Evolutionary conservation across 768 basidiomycete species (phyloP).

Genomic region (Myochromella boudieri): DNA sequence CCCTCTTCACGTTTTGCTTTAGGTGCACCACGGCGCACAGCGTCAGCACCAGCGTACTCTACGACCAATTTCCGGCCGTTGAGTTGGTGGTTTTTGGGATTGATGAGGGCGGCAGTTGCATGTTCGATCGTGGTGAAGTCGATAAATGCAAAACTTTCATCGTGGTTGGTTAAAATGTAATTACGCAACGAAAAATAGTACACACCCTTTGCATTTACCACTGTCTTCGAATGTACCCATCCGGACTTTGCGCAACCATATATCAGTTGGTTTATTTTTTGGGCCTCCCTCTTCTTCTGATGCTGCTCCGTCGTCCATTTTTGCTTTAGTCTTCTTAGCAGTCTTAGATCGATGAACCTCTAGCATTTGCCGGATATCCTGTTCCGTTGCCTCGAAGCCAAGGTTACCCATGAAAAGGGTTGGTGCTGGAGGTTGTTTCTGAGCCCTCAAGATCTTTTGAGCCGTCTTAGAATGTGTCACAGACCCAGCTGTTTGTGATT

Average conservation of each 20-base stretch:
- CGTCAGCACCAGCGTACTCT: slow-evolving; percentile 87
- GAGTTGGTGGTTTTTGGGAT: slow-evolving; percentile 81
- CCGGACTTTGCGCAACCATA: slow-evolving; percentile 78
- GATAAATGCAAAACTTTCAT: slow-evolving; percentile 83
- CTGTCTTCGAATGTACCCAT: slow-evolving; percentile 97
- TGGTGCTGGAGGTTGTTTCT: slow-evolving; percentile 81
- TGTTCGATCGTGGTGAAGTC: slow-evolving; percentile 82
- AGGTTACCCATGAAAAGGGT: slow-evolving; percentile 95
- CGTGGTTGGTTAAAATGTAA: background rate
- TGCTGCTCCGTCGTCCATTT: slow-evolving; percentile 29
- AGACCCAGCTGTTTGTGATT: slow-evolving; percentile 28
- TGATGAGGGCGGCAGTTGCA: slow-evolving; percentile 80
- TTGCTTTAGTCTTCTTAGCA: slow-evolving; percentile 25
- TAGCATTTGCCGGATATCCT: slow-evolving; percentile 69
- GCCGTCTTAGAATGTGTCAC: slow-evolving; percentile 62
- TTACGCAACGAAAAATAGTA: slow-evolving; percentile 7
- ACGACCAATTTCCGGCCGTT: slow-evolving; percentile 84
- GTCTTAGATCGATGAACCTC: slow-evolving; percentile 57
- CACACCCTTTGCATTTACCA: slow-evolving; percentile 93
- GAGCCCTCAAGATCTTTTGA: slow-evolving; percentile 71
- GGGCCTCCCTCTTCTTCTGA: slow-evolving; percentile 26
- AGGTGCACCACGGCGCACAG: slow-evolving; percentile 79
- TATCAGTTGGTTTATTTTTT: slow-evolving; percentile 32
- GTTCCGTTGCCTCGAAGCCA: slow-evolving; percentile 85
- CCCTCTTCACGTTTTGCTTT: slow-evolving; percentile 28